Percentiles rank a stretch among this genome's conserved stretches.
Conservation (phyloP, 108 stramenopile genomes). For the Cylindrotheca fusiformis region DNA sequence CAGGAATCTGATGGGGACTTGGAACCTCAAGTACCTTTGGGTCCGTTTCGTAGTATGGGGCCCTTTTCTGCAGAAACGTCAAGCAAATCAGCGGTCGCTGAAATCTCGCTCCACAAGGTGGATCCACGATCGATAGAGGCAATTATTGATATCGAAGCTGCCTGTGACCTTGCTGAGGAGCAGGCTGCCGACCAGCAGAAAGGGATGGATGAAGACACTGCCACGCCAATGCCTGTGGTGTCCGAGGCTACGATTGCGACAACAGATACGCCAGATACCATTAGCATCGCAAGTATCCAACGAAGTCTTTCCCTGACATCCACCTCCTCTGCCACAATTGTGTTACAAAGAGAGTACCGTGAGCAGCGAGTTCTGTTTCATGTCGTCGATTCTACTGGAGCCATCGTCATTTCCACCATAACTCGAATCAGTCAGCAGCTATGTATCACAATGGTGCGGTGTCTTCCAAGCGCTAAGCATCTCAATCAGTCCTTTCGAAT, state of each 20-base stretch:
- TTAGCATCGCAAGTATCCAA: background rate
- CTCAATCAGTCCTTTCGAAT: slow-evolving; percentile 20
- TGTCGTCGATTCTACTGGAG: slow-evolving; percentile 24
- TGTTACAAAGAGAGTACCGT: background rate
- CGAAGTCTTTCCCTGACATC: background rate
- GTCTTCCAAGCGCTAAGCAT: slow-evolving; percentile 20
- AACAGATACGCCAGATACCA: background rate
- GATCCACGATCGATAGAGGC: background rate
- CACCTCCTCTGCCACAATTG: background rate
- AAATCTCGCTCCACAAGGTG: background rate
- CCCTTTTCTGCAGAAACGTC: background rate
- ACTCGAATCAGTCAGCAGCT: slow-evolving; percentile 17
- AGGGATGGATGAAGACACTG: too few relatives aligned
- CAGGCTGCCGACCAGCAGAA: background rate
- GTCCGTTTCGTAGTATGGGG: background rate
- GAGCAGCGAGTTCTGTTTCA: slow-evolving; percentile 12
- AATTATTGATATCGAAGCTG: too few relatives aligned
- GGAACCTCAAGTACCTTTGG: background rate
- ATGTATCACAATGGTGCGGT: slow-evolving; percentile 7
- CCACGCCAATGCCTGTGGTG: too few relatives aligned
- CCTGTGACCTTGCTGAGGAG: background rate
- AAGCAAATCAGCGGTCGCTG: background rate
- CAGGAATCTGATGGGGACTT: background rate
- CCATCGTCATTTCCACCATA: slow-evolving; percentile 10
- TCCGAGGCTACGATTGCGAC: background rate